Evolutionary conservation across 2,329 filamentous ascomycete species (phyloP).

Genomic region (Penicillium sp.): DNA sequence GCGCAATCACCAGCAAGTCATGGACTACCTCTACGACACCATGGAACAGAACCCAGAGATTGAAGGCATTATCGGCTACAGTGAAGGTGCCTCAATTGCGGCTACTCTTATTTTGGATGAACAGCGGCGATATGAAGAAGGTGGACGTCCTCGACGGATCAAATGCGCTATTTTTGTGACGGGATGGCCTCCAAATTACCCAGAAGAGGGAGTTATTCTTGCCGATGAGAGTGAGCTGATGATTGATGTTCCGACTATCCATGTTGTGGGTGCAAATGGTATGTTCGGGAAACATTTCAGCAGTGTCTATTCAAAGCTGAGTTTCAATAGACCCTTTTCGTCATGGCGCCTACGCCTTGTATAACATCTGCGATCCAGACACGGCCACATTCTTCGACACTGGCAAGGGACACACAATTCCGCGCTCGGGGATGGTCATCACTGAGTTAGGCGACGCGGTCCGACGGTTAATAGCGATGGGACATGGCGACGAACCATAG

Average conservation of each 20-base stretch:
- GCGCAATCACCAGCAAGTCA: slow-evolving; percentile 15
- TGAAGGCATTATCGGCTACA: slow-evolving; percentile 56
- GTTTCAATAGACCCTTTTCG: slow-evolving; percentile 51
- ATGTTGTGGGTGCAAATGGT: slow-evolving; percentile 35
- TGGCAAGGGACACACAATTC: slow-evolving; percentile 59
- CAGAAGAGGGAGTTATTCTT: slow-evolving; percentile 32
- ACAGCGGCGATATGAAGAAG: slow-evolving; percentile 35
- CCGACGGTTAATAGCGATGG: slow-evolving; percentile 12
- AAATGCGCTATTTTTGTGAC: slow-evolving; percentile 48
- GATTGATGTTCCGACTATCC: slow-evolving; percentile 40
- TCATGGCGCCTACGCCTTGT: slow-evolving; percentile 55
- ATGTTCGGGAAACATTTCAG: too few species aligned
- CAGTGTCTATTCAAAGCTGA: too few species aligned
- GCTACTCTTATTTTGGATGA: slow-evolving; percentile 51
- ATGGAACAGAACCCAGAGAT: slow-evolving; percentile 41
- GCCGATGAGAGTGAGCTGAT: slow-evolving; percentile 38
- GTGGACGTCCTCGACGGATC: slow-evolving; percentile 35
- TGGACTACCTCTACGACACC: slow-evolving; percentile 39
- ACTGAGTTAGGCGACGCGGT: slow-evolving; percentile 17
- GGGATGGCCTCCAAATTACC: slow-evolving; percentile 41
- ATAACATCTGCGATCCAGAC: slow-evolving; percentile 57
- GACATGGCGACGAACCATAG: slow-evolving; percentile 1
- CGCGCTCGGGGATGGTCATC: slow-evolving; percentile 35
- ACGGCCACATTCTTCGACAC: slow-evolving; percentile 58
- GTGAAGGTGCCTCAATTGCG: slow-evolving; percentile 54